Evolutionary conservation across 2,329 filamentous ascomycete genomes (phyloP).

Genomic region (Pochonia chlamydosporia): DNA sequence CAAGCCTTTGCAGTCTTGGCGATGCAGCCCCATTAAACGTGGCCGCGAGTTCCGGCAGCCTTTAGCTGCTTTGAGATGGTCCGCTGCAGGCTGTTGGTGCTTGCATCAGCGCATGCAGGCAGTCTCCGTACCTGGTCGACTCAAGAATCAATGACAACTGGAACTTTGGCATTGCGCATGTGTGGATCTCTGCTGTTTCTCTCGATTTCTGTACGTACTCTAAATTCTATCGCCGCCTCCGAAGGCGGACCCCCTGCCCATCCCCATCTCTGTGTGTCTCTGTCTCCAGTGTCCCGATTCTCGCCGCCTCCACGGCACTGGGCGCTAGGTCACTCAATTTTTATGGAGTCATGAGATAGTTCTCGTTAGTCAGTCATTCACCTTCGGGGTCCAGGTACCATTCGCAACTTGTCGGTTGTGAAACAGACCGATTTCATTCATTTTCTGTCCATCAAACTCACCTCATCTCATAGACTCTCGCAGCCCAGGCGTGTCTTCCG

Average conservation of each 20-base stretch:
- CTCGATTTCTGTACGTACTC: too few relatives aligned
- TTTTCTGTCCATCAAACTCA: too few relatives aligned
- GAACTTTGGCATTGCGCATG: too few relatives aligned
- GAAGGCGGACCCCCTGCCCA: conserved; percentile 7
- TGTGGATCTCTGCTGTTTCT: too few relatives aligned
- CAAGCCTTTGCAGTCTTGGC: too few relatives aligned
- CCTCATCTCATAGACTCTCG: not conserved
- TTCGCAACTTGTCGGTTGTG: too few relatives aligned
- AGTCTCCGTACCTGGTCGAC: not conserved
- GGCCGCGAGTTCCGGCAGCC: too few relatives aligned
- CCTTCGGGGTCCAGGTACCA: not conserved
- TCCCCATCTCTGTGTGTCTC: too few relatives aligned
- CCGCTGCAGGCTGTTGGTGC: not conserved
- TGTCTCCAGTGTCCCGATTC: conserved; percentile 1
- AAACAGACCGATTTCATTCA: too few relatives aligned
- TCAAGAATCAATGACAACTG: too few relatives aligned
- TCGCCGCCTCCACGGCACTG: conserved; percentile 5
- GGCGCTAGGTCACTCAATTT: not conserved
- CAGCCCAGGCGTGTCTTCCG: not conserved
- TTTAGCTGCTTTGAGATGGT: not conserved
- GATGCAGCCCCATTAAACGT: too few relatives aligned
- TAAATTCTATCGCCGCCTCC: conserved; percentile 1
- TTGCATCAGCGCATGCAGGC: not conserved
- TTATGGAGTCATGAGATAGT: not conserved
- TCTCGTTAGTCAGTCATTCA: not conserved